Evolutionary conservation across 371 early-diverging fungal species (phyloP).

Genomic region (Rhizopus arrhizus): DNA sequence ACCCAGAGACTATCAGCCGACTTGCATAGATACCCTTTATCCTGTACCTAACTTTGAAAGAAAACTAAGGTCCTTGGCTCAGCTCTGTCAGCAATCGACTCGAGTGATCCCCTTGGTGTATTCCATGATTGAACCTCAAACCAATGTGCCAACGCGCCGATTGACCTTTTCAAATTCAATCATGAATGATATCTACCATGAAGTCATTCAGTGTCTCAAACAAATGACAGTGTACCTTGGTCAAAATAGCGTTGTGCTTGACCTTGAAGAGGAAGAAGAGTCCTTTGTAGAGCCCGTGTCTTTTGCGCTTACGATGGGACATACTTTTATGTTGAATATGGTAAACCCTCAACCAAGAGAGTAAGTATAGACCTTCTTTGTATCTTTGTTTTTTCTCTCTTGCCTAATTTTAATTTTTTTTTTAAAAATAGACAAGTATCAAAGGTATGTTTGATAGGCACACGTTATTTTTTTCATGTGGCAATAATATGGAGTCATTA

Average conservation of each 20-base stretch:
- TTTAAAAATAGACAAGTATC: not conserved
- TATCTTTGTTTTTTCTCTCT: not conserved
- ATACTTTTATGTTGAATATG: slow-evolving; percentile 43
- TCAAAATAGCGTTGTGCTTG: slow-evolving; percentile 33
- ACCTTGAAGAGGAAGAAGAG: slow-evolving; percentile 34
- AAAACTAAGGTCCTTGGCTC: slow-evolving; percentile 43
- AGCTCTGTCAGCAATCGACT: slow-evolving; percentile 34
- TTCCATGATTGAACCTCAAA: slow-evolving; percentile 33
- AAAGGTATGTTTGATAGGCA: not conserved
- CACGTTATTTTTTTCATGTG: not conserved
- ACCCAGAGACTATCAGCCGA: slow-evolving; percentile 31
- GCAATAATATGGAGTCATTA: not conserved
- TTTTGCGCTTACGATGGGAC: slow-evolving; percentile 36
- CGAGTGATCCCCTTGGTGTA: slow-evolving; percentile 37
- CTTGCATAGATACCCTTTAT: slow-evolving; percentile 43
- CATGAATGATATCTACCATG: slow-evolving; percentile 44
- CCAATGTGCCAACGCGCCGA: not conserved
- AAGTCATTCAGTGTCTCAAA: slow-evolving; percentile 36
- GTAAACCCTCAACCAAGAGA: slow-evolving; percentile 39
- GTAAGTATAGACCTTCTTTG: slow-evolving; percentile 7
- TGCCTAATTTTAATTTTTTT: not conserved
- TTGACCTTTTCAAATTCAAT: slow-evolving; percentile 27
- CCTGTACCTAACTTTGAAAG: slow-evolving; percentile 49
- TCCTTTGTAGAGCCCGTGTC: slow-evolving; percentile 31
- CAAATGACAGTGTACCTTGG: slow-evolving; percentile 37